Percentiles rank a stretch among this genome's conserved stretches.
Conservation (phyloP, 2,329 filamentous ascomycete genomes). For the Fusarium lateritium region DNA sequence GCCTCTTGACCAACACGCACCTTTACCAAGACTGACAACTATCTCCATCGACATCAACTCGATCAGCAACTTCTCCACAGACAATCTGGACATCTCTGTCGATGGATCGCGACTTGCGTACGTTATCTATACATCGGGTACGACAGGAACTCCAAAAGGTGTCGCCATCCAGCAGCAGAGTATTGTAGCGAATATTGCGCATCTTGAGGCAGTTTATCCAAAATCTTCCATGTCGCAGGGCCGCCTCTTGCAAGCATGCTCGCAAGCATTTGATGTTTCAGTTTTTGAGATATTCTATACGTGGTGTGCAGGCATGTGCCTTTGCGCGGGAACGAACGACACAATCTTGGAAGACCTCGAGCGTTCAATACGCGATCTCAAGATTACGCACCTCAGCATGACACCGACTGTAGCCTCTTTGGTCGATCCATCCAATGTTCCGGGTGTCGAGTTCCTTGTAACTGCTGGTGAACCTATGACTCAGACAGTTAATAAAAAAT, state of each 20-base stretch:
- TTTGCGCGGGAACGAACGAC: constrained; percentile 83
- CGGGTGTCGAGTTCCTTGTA: constrained; percentile 80
- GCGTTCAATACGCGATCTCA: constrained; percentile 71
- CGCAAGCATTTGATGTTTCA: constrained; percentile 88
- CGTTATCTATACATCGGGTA: constrained; percentile 87
- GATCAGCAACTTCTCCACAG: constrained; percentile 50
- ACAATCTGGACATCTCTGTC: constrained; percentile 57
- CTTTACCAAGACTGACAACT: constrained; percentile 37
- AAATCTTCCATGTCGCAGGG: constrained; percentile 57
- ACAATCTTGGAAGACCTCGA: constrained; percentile 81
- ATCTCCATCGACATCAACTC: constrained; percentile 54
- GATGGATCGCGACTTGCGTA: constrained; percentile 74
- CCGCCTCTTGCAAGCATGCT: constrained; percentile 85
- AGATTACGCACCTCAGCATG: constrained; percentile 84
- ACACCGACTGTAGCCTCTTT: constrained; percentile 88
- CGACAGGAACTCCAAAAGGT: constrained; percentile 84
- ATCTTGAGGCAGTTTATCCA: constrained; percentile 77
- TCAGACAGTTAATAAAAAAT: constrained; percentile 76
- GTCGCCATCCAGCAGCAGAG: constrained; percentile 84
- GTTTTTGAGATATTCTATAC: constrained; percentile 93
- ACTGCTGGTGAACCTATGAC: constrained; percentile 87
- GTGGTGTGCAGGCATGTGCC: constrained; percentile 82
- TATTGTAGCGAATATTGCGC: constrained; percentile 80
- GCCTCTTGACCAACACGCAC: constrained; percentile 36
- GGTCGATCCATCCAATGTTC: constrained; percentile 77